phyloP scores from a whole-genome alignment of 2,329 filamentous ascomycete genomes.

The Aspergillus sp. region DNA sequence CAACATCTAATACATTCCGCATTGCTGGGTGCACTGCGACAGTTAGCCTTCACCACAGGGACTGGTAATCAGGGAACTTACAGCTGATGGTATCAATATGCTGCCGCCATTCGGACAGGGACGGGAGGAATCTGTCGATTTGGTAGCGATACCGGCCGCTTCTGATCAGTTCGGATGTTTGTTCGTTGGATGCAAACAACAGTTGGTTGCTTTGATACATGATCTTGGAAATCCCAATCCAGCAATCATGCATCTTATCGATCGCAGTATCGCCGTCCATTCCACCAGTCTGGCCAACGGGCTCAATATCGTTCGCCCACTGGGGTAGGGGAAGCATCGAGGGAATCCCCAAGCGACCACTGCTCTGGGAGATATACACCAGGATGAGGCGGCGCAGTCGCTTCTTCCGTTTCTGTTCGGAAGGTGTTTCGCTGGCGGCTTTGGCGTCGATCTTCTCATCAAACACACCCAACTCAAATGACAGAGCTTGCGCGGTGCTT shows the following conservation, averaged over 20 bases:
- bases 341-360: constrained; percentile 81
- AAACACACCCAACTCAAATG: constrained; percentile 91
- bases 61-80: constrained; percentile 13
- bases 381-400: constrained; percentile 79
- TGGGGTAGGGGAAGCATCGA: constrained; percentile 68
- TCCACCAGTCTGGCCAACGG: constrained; percentile 18
- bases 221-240: constrained; percentile 84
- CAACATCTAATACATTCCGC: constrained; percentile 74
- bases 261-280: constrained; percentile 32
- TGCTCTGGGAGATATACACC: constrained; percentile 89
- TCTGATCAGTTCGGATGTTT: constrained; percentile 81
- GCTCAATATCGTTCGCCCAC: constrained; percentile 32
- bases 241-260: constrained; percentile 64
- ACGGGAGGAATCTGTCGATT: constrained; percentile 70
- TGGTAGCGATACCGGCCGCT: constrained; percentile 73
- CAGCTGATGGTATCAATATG: constrained; percentile 69
- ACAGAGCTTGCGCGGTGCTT: constrained; percentile 79
- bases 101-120: constrained; percentile 67
- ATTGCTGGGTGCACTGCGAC: constrained; percentile 46
- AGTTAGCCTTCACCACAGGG: constrained; percentile 11
- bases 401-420: constrained; percentile 66
- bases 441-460: constrained; percentile 72
- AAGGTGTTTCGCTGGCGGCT: constrained; percentile 41
- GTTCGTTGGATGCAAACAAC: constrained; percentile 76
- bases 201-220: constrained; percentile 87